Evolutionary conservation across 2,329 filamentous ascomycete genomes (phyloP), one percentile per base, ranked within the genome.

Genomic region (Magnaporthiopsis incrustans): DNA sequence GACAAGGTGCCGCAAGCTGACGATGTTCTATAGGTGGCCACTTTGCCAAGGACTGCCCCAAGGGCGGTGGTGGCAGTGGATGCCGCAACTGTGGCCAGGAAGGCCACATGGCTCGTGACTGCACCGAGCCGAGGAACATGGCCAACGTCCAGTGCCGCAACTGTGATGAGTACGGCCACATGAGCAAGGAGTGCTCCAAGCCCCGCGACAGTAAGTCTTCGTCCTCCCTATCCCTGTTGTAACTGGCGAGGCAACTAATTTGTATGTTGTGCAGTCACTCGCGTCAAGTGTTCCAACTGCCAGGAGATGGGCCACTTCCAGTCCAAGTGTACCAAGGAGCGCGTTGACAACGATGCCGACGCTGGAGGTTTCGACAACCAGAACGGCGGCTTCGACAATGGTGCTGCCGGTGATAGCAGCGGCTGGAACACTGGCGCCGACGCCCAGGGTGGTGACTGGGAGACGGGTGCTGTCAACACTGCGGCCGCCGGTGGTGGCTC

Each of bases 81-180:
- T 86, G 84, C 72, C 79, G 80, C 70, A 90, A 89, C 75, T 90
- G 88, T 68, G 86, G 85, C 26, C 73, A 82, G 57, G 83, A 86
- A 63, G 87, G 87, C 3, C 87, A 90, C 67, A 77, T 79, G 58
- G 73, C 85, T 64, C 81, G 80, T 53, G 88, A 91, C 60, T 91
- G 85, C 71, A 81, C 85, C 0, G 76, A 79, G 72, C 76, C 77
- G 57, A 76, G 71, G 67, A 77, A 77, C 70, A 73, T 73, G 70
- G 69, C 68, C n/a, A 87, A 90, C 57, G 65, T 69, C 63, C 69
- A 81, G 79, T 91, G 88, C 76, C 83, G 82, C 67, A 77, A 83
- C 73, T 90, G 88, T 67, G 78, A 83, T 67, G 80, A 68, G 62
- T 77, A 73, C 18, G 83, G 82, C 3, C 82, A 85, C 67, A 70